These are phyloP conservation scores for Lipomyces sp. DNA, from an alignment of 805 yeast genomes.

Conservation along the genomic window DNA sequence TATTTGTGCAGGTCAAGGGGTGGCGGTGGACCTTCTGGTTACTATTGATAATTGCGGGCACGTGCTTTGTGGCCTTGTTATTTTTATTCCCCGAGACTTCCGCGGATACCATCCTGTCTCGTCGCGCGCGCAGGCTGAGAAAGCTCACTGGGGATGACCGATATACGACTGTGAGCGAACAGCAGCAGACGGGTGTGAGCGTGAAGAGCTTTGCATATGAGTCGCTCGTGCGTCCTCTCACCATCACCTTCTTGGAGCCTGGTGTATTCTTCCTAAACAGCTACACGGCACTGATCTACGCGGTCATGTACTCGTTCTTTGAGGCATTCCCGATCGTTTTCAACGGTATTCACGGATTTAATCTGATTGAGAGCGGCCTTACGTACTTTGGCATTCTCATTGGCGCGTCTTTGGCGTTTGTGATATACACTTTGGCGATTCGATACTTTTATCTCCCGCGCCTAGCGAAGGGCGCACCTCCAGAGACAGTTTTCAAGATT, in stretches of 20 bases:
- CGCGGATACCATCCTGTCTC: conserved; percentile 44
- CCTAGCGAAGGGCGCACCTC: conserved; percentile 24
- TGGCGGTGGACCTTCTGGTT: conserved; percentile 45
- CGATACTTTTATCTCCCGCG: conserved; percentile 4
- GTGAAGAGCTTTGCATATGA: conserved; percentile 7
- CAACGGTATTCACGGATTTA: conserved; percentile 45
- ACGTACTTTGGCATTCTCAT: conserved; percentile 48
- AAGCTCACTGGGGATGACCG: conserved; percentile 45
- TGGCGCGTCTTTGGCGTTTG: conserved; percentile 46
- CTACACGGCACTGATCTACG: conserved; percentile 53
- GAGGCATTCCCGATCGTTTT: conserved; percentile 62
- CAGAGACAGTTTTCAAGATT: conserved; percentile 12
- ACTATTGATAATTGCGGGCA: conserved; percentile 41
- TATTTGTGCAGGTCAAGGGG: conserved; percentile 42
- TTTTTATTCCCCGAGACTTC: conserved; percentile 53
- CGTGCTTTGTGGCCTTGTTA: conserved; percentile 38
- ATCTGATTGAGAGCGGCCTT: conserved; percentile 47
- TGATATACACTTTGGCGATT: conserved; percentile 8
- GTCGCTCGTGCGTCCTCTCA: conserved; percentile 41
- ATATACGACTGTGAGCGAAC: conserved; percentile 4
- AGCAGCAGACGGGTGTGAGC: not conserved
- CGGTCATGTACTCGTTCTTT: conserved; percentile 53
- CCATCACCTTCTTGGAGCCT: conserved; percentile 52
- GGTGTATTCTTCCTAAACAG: conserved; percentile 51
- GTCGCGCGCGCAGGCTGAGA: conserved; percentile 50